These are phyloP conservation scores for Moesziomyces globuligerus DNA, from an alignment of 1,284 basidiomycete genomes.

Conservation along the genomic window DNA sequence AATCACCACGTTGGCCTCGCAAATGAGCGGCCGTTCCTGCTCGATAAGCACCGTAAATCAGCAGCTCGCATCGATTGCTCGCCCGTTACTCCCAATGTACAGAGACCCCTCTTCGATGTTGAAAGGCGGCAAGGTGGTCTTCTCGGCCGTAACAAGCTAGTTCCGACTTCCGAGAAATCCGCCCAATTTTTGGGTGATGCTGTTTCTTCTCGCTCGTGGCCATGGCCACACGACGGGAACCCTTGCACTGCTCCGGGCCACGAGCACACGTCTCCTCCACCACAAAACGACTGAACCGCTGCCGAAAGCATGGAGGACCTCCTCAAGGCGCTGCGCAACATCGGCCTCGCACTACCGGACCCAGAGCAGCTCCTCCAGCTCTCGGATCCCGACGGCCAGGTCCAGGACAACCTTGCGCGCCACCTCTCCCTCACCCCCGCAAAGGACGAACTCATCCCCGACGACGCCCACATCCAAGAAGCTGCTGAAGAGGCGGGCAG, in stretches of 20 bases:
- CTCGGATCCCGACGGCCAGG: slow-evolving; percentile 50
- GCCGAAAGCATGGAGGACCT: slow-evolving; percentile 58
- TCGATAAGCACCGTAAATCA: no score
- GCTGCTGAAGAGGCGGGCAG: neutral
- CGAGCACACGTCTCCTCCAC: no score
- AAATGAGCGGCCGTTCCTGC: no score
- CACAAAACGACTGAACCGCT: neutral
- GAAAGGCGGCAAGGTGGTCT: neutral
- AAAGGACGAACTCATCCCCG: slow-evolving; percentile 18
- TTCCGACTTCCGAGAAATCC: slow-evolving; percentile 26
- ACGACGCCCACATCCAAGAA: slow-evolving; percentile 6
- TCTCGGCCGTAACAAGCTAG: neutral
- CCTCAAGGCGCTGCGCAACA: slow-evolving; percentile 57
- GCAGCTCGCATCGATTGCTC: no score
- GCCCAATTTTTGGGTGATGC: slow-evolving; percentile 15
- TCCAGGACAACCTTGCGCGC: slow-evolving; percentile 60
- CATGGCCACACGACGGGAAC: slow-evolving; percentile 7
- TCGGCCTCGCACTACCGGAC: slow-evolving; percentile 55
- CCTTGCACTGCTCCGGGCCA: no score
- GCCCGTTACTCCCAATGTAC: no score
- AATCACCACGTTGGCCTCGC: slow-evolving; percentile 22
- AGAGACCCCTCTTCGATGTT: no score
- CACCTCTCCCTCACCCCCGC: slow-evolving; percentile 54
- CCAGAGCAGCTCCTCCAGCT: slow-evolving; percentile 61
- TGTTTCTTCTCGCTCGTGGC: slow-evolving; percentile 18